These are phyloP conservation scores for Polysphondylium violaceum DNA, from an alignment of 78 protist species.

Conservation along the genomic window DNA sequence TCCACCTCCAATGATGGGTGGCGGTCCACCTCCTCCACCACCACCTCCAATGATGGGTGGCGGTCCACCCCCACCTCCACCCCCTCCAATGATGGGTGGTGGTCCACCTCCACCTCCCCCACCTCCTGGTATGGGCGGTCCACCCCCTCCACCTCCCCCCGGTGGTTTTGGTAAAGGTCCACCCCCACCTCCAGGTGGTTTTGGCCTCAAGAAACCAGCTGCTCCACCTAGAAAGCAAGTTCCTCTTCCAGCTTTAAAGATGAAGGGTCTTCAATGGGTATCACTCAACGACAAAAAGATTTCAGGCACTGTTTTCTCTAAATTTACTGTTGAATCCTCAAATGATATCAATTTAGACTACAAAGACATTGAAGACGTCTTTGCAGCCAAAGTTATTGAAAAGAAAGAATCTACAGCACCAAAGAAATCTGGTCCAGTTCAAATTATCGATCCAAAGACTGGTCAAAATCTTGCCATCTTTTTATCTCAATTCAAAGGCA, in stretches of 20 bases:
- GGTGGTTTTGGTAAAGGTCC: slow-evolving; percentile 32
- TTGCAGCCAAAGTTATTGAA: slow-evolving; percentile 81
- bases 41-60: slow-evolving; percentile 45
- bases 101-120: slow-evolving; percentile 70
- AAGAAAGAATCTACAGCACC: slow-evolving; percentile 71
- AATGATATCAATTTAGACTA: slow-evolving; percentile 78
- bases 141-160: slow-evolving; percentile 74
- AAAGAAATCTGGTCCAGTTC: slow-evolving; percentile 70
- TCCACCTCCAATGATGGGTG: slow-evolving; percentile 43
- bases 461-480: slow-evolving; percentile 76
- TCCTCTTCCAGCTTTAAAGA: slow-evolving; percentile 71
- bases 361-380: slow-evolving; percentile 67
- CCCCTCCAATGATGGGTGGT: slow-evolving; percentile 56
- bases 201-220: slow-evolving; percentile 63
- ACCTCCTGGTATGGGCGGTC: slow-evolving; percentile 44
- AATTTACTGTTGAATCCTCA: slow-evolving; percentile 40
- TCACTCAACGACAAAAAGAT: slow-evolving; percentile 74
- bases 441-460: slow-evolving; percentile 65
- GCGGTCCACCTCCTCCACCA: slow-evolving; percentile 37
- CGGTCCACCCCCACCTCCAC: slow-evolving; percentile 77
- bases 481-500: slow-evolving; percentile 82
- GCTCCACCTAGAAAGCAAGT: slow-evolving; percentile 77
- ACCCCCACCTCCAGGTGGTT: slow-evolving; percentile 54
- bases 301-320: slow-evolving; percentile 64
- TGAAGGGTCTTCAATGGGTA: slow-evolving; percentile 85